phyloP scores from a whole-genome alignment of 495 filamentous ascomycete genomes.

The Hyaloscypha finlandica region DNA sequence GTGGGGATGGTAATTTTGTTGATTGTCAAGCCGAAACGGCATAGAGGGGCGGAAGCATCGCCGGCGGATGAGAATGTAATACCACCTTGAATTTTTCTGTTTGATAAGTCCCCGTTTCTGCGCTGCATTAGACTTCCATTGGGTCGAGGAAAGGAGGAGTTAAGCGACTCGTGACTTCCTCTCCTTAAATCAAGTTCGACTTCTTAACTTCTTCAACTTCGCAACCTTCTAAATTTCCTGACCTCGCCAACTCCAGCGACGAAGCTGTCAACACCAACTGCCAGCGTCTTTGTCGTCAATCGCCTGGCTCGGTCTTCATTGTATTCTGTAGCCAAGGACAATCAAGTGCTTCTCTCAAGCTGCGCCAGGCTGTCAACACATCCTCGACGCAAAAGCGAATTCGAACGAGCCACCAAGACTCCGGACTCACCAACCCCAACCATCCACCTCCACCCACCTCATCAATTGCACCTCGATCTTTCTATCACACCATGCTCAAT shows the following conservation, averaged over 20 bases:
- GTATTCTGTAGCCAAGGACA: background rate
- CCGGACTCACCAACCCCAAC: too few species aligned
- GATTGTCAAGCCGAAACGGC: conserved; percentile 75
- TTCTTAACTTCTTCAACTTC: too few species aligned
- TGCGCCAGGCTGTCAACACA: too few species aligned
- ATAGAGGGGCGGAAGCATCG: conserved; percentile 19
- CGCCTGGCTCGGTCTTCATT: background rate
- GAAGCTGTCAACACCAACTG: too few species aligned
- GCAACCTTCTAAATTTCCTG: too few species aligned
- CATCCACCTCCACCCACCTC: too few species aligned
- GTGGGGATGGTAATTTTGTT: conserved; percentile 85
- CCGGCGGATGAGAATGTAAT: conserved; percentile 18
- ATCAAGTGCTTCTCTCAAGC: background rate
- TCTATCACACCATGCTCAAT: too few species aligned
- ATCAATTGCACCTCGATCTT: too few species aligned
- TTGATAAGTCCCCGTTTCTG: background rate
- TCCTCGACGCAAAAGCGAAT: background rate
- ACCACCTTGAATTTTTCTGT: conserved; percentile 21
- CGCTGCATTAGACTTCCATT: background rate
- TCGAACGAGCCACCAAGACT: background rate
- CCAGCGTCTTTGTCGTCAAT: too few species aligned
- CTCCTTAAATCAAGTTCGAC: background rate
- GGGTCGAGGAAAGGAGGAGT: background rate
- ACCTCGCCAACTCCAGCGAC: too few species aligned
- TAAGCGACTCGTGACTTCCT: background rate